These are phyloP conservation scores for Capniomyces stellatus DNA, from an alignment of 371 early-diverging fungal species.

Conservation along the genomic window DNA sequence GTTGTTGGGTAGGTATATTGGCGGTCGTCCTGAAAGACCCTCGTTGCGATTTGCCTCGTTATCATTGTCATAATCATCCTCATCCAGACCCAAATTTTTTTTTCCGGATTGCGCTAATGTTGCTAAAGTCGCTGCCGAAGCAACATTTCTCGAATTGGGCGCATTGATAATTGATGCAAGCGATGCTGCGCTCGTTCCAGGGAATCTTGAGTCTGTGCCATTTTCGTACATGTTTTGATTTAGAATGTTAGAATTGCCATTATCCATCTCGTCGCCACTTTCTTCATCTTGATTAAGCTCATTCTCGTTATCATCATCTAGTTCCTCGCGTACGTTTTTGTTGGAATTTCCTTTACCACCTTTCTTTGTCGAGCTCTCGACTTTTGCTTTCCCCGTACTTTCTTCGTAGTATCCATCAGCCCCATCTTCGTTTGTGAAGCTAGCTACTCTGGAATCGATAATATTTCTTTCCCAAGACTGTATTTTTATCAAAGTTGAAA, in stretches of 20 bases:
- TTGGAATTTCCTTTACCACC: too few relatives aligned
- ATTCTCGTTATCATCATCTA: too few relatives aligned
- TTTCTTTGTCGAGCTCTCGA: background rate
- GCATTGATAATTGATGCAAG: slow-evolving; percentile 24
- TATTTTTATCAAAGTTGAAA: too few relatives aligned
- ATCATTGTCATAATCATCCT: slow-evolving; percentile 8
- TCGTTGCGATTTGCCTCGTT: background rate
- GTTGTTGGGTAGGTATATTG: background rate
- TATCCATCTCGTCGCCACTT: too few relatives aligned
- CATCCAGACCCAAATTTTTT: slow-evolving; percentile 14
- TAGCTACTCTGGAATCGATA: slow-evolving; percentile 51
- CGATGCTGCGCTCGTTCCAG: slow-evolving; percentile 16
- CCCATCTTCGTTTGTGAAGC: slow-evolving; percentile 37
- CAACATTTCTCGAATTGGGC: slow-evolving; percentile 14
- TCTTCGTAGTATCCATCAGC: slow-evolving; percentile 24
- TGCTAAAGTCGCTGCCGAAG: slow-evolving; percentile 19
- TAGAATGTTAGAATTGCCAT: too few relatives aligned
- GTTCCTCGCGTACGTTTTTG: too few relatives aligned
- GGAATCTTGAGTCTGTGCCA: too few relatives aligned
- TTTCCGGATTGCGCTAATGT: slow-evolving; percentile 19
- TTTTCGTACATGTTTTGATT: too few relatives aligned
- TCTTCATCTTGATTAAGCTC: too few relatives aligned
- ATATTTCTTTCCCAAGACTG: slow-evolving; percentile 72
- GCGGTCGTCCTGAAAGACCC: background rate
- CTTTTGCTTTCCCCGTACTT: slow-evolving; percentile 6